These are phyloP conservation scores for Podaxis sp. DNA, from an alignment of 768 basidiomycete species.

Conservation along the genomic window DNA sequence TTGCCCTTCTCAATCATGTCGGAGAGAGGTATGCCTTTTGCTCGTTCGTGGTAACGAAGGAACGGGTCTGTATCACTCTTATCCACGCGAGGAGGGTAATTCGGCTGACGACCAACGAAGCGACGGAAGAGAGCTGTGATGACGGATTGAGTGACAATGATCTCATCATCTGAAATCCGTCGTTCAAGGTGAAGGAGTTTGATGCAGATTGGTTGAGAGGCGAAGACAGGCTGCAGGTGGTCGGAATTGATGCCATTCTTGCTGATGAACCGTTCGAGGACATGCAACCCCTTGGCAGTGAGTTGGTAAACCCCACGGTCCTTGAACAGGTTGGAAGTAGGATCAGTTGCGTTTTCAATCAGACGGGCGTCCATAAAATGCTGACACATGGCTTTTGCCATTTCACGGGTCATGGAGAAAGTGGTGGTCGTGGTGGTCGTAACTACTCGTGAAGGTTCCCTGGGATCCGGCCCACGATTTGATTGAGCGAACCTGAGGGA, in stretches of 20 bases:
- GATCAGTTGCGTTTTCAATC: conserved; percentile 95
- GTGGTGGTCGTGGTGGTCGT: conserved; percentile 99
- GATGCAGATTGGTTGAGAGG: conserved; percentile 92
- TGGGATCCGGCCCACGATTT: conserved; percentile 95
- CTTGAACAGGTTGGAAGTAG: conserved; percentile 86
- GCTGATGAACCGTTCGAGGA: conserved; percentile 98
- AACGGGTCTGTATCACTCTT: conserved; percentile 52
- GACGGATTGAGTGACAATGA: conserved; percentile 91
- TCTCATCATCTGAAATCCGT: conserved; percentile 90
- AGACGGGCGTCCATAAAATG: conserved; percentile 99
- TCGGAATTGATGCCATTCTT: conserved; percentile 98
- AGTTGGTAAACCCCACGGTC: conserved; percentile 94
- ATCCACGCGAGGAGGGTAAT: conserved; percentile 53
- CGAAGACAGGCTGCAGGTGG: conserved; percentile 85
- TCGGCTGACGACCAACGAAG: conserved; percentile 87
- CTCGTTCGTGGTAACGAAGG: conserved; percentile 73
- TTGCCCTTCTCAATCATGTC: conserved; percentile 69
- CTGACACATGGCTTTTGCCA: conserved; percentile 99
- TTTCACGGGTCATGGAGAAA: conserved; percentile 99
- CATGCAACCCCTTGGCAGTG: conserved; percentile 97
- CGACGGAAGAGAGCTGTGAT: conserved; percentile 93
- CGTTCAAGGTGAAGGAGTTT: conserved; percentile 97
- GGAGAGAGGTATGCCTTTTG: conserved; percentile 66
- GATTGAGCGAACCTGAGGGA: conserved; percentile 99
- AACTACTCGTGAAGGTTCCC: conserved; percentile 95